Evolutionary conservation across 495 filamentous ascomycete species (phyloP).

Genomic region (Penicillium tannophilum): DNA sequence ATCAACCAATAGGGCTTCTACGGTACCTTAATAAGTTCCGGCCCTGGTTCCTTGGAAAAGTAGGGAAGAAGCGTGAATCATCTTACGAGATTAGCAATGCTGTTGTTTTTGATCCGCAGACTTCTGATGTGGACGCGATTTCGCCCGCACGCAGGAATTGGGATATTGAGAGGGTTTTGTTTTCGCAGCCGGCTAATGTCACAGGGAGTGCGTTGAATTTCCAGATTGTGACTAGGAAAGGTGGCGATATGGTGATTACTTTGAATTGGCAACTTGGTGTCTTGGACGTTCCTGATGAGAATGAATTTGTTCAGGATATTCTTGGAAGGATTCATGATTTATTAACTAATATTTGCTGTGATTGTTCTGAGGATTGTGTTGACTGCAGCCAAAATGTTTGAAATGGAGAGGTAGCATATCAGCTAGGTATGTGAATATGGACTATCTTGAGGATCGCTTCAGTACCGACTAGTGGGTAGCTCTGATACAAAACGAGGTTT

Average conservation of each 20-base stretch:
- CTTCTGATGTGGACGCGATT: too few species aligned
- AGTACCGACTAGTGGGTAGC: too few species aligned
- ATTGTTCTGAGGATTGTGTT: too few species aligned
- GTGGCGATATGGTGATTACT: slow-evolving; percentile 5
- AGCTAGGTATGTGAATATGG: too few species aligned
- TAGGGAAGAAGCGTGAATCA: neutral
- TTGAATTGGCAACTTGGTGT: slow-evolving; percentile 5
- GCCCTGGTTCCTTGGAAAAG: neutral
- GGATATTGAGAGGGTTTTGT: slow-evolving; percentile 3
- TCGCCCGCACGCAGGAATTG: neutral
- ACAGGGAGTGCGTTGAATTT: slow-evolving; percentile 1
- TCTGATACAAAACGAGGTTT: too few species aligned
- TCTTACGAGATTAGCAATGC: slow-evolving; percentile 5
- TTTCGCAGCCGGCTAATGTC: slow-evolving; percentile 3
- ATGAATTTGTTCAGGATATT: neutral
- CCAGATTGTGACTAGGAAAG: slow-evolving; percentile 1
- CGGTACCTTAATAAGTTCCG: neutral
- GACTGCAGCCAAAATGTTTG: too few species aligned
- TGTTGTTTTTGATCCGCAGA: neutral
- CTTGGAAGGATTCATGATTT: neutral
- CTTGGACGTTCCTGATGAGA: slow-evolving; percentile 1
- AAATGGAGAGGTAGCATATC: too few species aligned
- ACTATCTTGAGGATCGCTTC: too few species aligned
- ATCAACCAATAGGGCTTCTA: slow-evolving; percentile 3
- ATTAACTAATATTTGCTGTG: neutral